Conservation (phyloP, 805 yeast genomes). For the Middelhovenomyces tepae region DNA sequence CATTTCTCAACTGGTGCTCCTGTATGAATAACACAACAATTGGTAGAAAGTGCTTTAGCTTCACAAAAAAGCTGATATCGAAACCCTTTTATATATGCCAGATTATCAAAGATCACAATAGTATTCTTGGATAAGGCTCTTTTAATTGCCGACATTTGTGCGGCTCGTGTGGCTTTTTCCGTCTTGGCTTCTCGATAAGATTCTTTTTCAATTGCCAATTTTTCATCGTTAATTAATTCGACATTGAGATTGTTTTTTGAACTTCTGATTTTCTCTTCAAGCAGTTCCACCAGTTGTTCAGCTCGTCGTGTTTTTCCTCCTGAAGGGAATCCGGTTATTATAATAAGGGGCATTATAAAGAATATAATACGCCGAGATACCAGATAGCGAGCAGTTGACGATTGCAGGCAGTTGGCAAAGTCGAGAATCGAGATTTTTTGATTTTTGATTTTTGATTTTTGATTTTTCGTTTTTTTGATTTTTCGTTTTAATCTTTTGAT, state of each 20-base stretch:
- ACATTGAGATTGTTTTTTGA: slow-evolving; percentile 48
- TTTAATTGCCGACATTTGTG: slow-evolving; percentile 82
- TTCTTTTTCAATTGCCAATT: slow-evolving; percentile 59
- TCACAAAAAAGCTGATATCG: slow-evolving; percentile 92
- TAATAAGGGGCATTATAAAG: slow-evolving; percentile 71
- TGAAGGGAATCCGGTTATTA: slow-evolving; percentile 78
- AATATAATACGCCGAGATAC: background rate
- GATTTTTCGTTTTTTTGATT: background rate
- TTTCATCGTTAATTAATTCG: slow-evolving; percentile 67
- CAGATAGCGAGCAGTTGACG: too few relatives aligned
- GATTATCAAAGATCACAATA: slow-evolving; percentile 76
- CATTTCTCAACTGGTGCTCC: slow-evolving; percentile 59
- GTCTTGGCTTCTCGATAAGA: slow-evolving; percentile 61
- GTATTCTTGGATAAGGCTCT: slow-evolving; percentile 60
- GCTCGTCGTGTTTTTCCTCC: slow-evolving; percentile 81
- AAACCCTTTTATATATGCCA: slow-evolving; percentile 89
- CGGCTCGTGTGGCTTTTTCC: slow-evolving; percentile 77
- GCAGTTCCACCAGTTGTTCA: slow-evolving; percentile 36
- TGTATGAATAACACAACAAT: slow-evolving; percentile 75
- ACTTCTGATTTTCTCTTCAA: slow-evolving; percentile 39
- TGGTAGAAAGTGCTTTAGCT: slow-evolving; percentile 73
- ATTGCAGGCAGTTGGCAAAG: background rate
- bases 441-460: background rate
- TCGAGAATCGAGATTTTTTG: background rate
- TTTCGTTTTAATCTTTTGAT: background rate